Evolutionary conservation across 495 filamentous ascomycete genomes (phyloP).

Genomic region (Daldinia decipiens): DNA sequence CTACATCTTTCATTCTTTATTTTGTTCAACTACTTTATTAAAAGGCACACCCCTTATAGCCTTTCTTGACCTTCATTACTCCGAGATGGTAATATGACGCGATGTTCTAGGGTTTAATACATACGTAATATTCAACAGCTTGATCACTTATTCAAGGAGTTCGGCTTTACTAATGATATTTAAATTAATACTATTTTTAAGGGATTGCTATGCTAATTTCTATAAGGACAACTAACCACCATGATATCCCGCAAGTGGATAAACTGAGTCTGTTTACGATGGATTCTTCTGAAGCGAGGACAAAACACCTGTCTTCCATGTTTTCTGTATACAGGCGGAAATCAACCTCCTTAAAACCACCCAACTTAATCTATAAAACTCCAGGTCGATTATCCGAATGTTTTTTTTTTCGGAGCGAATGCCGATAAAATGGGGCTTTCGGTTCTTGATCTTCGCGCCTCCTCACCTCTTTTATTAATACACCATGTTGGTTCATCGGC

Average conservation of each 20-base stretch:
- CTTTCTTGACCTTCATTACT: neutral
- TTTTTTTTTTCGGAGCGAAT: neutral
- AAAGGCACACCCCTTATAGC: neutral
- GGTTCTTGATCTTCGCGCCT: slow-evolving; percentile 12
- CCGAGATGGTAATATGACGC: neutral
- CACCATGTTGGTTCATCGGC: neutral
- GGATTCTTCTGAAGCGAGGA: neutral
- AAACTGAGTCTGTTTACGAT: neutral
- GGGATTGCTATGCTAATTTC: neutral
- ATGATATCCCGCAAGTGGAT: neutral
- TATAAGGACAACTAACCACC: neutral
- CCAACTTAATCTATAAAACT: neutral
- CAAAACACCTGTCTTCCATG: neutral
- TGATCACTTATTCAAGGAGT: neutral
- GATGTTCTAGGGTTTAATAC: neutral
- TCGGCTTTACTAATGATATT: neutral
- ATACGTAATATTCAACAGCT: neutral
- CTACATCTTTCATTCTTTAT: neutral
- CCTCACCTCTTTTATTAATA: neutral
- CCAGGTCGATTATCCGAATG: neutral
- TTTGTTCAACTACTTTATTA: neutral
- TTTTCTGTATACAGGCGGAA: neutral
- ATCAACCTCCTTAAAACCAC: neutral
- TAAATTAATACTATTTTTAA: neutral
- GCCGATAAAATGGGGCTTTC: slow-evolving; percentile 5